Percentiles rank a stretch among this genome's conserved stretches.
phyloP scores from a whole-genome alignment of 352 stramenopile genomes.

The Phytophthora aleatoria region DNA sequence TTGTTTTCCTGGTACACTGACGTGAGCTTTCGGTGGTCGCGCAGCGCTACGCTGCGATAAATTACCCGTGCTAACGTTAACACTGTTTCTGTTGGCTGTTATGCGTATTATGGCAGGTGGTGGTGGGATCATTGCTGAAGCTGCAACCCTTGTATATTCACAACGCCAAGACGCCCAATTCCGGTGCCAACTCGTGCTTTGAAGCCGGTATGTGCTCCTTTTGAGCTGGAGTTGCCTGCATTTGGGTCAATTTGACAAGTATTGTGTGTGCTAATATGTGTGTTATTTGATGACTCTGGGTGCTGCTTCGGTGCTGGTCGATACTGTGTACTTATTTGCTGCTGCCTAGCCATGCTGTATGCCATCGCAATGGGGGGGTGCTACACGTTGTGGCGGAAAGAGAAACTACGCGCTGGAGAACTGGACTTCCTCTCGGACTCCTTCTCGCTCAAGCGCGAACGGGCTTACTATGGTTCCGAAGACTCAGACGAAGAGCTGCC shows the following conservation, averaged over 20 bases:
- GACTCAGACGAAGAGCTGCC: conserved; percentile 78
- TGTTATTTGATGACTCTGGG: conserved; percentile 5
- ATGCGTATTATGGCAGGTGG: conserved; percentile 42
- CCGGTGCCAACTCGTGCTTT: conserved; percentile 75
- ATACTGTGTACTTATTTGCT: not conserved
- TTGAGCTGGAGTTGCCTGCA: not conserved
- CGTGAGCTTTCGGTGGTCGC: conserved; percentile 16
- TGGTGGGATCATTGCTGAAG: conserved; percentile 74
- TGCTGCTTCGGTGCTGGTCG: too few relatives aligned
- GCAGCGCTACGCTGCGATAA: not conserved
- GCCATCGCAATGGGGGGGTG: conserved; percentile 46
- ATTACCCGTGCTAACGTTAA: not conserved
- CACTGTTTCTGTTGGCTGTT: conserved; percentile 9
- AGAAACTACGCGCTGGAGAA: conserved; percentile 51
- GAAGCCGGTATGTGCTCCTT: conserved; percentile 58
- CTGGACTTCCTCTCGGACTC: conserved; percentile 47
- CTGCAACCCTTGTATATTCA: conserved; percentile 77
- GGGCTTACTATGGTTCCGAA: conserved; percentile 66
- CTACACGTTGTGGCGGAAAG: conserved; percentile 65
- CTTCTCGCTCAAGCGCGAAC: conserved; percentile 51
- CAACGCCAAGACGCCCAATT: conserved; percentile 72
- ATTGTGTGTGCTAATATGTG: conserved; percentile 4
- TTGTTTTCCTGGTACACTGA: conserved; percentile 72
- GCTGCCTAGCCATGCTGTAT: conserved; percentile 56
- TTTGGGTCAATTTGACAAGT: not conserved